Evolutionary conservation across 2,329 filamentous ascomycete species (phyloP).

Genomic region (Lasiodiplodia citricola): DNA sequence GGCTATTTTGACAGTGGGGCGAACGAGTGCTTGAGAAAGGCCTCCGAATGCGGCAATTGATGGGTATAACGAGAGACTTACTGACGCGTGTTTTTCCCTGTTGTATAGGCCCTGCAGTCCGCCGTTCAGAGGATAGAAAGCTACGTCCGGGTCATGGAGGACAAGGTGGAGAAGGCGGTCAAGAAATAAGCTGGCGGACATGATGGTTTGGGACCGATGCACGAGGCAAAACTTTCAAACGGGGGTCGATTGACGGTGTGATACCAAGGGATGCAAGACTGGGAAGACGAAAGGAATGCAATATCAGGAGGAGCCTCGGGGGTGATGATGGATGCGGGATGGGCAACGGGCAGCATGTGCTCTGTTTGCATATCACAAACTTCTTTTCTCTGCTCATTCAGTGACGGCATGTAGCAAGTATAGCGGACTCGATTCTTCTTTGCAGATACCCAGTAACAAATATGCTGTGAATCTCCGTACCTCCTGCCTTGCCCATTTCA

Average conservation of each 20-base stretch:
- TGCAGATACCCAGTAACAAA: not conserved
- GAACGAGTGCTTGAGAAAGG: not conserved
- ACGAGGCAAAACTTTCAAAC: not conserved
- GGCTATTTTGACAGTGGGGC: not conserved
- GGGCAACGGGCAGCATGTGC: not conserved
- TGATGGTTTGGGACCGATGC: too few species aligned
- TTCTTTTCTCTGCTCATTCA: constrained; percentile 20
- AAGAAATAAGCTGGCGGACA: constrained; percentile 9
- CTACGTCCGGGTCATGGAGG: constrained; percentile 82
- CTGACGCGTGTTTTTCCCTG: constrained; percentile 20
- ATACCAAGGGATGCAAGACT: not conserved
- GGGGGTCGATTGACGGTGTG: not conserved
- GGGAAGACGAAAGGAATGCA: not conserved
- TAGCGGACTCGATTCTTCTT: constrained; percentile 24
- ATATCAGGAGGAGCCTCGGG: not conserved
- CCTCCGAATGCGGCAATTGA: not conserved
- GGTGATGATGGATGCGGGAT: not conserved
- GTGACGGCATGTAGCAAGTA: constrained; percentile 21
- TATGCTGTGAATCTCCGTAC: not conserved
- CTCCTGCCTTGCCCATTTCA: not conserved
- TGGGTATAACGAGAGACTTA: not conserved
- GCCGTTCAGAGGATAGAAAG: constrained; percentile 85
- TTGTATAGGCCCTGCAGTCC: constrained; percentile 75
- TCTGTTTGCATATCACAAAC: constrained; percentile 10
- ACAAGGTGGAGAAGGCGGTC: constrained; percentile 67